Evolutionary conservation across 257 asterid species (phyloP).

Genomic region (Salvia rosmarinus): DNA sequence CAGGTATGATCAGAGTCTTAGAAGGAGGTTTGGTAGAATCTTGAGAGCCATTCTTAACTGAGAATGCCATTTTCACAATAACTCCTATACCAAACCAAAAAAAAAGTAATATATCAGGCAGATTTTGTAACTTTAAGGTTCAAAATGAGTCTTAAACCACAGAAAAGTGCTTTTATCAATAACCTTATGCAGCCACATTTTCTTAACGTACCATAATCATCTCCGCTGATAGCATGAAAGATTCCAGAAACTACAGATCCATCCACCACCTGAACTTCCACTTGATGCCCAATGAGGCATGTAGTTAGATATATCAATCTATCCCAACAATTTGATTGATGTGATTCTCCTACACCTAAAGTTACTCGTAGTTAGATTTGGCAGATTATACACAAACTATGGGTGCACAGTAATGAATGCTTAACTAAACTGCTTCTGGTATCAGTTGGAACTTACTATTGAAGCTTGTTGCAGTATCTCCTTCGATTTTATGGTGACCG

Average conservation of each 20-base stretch:
- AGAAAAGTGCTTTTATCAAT: background rate
- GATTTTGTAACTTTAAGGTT: conserved; percentile 2
- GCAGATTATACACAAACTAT: conserved; percentile 22
- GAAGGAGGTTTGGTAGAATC: conserved; percentile 61
- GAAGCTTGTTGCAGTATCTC: conserved; percentile 50
- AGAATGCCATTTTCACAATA: conserved; percentile 84
- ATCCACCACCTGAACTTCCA: conserved; percentile 87
- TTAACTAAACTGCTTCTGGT: conserved; percentile 55
- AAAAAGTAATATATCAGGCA: conserved; percentile 10
- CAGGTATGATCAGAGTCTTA: conserved; percentile 70
- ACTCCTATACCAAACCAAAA: conserved; percentile 55
- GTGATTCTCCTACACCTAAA: conserved; percentile 64
- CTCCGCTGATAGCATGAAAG: conserved; percentile 78
- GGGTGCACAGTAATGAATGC: conserved; percentile 30
- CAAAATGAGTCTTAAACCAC: background rate
- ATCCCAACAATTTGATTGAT: conserved; percentile 64
- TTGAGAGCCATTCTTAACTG: conserved; percentile 64
- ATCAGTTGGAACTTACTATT: conserved; percentile 61
- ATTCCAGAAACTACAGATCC: conserved; percentile 88
- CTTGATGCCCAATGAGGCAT: conserved; percentile 90
- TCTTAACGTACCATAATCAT: conserved; percentile 71
- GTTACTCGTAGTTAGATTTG: conserved; percentile 35
- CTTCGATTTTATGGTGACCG: conserved; percentile 63
- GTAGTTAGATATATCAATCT: conserved; percentile 65
- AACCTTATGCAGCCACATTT: conserved; percentile 23